A percentile compares a stretch with the other conserved stretches of the same genome.
These are phyloP conservation scores for Micromonas commoda DNA, from an alignment of 139 green algal species.

Conservation along the genomic window DNA sequence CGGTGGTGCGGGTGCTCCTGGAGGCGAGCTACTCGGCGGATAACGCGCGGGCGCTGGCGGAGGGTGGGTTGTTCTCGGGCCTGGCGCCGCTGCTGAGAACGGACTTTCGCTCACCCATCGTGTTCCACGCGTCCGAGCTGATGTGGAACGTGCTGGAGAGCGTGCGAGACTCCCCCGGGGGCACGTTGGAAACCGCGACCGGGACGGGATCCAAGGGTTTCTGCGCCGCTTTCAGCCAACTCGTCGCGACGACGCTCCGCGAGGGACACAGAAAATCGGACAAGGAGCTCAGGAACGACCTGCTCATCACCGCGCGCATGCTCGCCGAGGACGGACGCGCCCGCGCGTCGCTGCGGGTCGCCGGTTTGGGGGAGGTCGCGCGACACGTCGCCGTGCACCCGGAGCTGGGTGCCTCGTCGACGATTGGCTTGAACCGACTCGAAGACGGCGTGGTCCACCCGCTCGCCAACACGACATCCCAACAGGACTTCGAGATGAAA, in stretches of 20 bases:
- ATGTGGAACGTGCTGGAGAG: constrained; percentile 15
- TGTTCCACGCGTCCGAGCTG: neutral
- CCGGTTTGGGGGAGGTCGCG: neutral
- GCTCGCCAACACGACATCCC: neutral
- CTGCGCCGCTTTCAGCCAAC: neutral
- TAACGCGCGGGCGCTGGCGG: neutral
- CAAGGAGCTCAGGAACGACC: constrained; percentile 19
- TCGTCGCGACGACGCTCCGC: neutral
- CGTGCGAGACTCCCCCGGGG: neutral
- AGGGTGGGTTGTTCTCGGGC: neutral
- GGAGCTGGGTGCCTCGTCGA: neutral
- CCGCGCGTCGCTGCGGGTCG: neutral
- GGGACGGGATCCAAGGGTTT: too few relatives aligned
- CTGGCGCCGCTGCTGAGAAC: neutral
- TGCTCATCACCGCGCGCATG: constrained; percentile 4
- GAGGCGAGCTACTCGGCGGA: neutral
- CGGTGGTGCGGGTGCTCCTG: neutral
- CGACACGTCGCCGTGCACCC: neutral
- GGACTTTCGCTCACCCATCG: neutral
- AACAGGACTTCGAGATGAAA: neutral
- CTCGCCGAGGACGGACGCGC: neutral
- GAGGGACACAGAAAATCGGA: neutral
- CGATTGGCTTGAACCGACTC: too few relatives aligned
- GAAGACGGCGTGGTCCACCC: neutral
- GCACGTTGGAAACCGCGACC: neutral